A percentile compares a stretch with the other conserved stretches of the same genome.
Evolutionary conservation across 306 rosid species (phyloP).

Genomic region (Inga oerstediana): DNA sequence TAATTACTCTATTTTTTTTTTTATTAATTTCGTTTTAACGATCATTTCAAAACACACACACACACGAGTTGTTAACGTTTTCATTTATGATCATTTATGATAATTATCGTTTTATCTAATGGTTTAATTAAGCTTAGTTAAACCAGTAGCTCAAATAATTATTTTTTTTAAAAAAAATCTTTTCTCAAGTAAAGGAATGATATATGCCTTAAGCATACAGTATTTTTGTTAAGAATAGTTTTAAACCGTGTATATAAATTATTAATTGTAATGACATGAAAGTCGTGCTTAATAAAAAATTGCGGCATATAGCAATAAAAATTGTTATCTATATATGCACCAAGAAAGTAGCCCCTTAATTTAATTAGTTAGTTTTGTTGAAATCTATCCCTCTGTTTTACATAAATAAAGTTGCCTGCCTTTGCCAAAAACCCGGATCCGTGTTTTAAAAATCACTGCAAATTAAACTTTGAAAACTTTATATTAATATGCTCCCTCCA

Average conservation of each 20-base stretch:
- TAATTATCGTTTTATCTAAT: background rate
- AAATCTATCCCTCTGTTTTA: background rate
- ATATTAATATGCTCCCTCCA: background rate
- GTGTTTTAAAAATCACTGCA: background rate
- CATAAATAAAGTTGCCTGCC: background rate
- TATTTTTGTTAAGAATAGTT: background rate
- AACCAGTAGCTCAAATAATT: background rate
- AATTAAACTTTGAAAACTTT: background rate
- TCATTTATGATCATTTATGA: constrained; percentile 35
- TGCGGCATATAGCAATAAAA: background rate
- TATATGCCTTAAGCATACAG: background rate
- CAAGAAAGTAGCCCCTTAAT: background rate
- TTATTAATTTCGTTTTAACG: background rate
- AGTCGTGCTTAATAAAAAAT: background rate
- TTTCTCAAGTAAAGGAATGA: background rate
- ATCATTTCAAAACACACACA: background rate
- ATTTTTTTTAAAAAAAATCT: background rate
- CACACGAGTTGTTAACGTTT: background rate
- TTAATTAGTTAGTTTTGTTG: background rate
- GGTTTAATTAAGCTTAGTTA: background rate
- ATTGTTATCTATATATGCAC: background rate
- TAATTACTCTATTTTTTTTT: background rate
- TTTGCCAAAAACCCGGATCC: background rate
- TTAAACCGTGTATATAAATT: background rate
- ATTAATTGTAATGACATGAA: background rate